Percentiles rank a stretch among this genome's conserved stretches.
Evolutionary conservation across 2,329 filamentous ascomycete species (phyloP).

Genomic region (Colletotrichum sp.): DNA sequence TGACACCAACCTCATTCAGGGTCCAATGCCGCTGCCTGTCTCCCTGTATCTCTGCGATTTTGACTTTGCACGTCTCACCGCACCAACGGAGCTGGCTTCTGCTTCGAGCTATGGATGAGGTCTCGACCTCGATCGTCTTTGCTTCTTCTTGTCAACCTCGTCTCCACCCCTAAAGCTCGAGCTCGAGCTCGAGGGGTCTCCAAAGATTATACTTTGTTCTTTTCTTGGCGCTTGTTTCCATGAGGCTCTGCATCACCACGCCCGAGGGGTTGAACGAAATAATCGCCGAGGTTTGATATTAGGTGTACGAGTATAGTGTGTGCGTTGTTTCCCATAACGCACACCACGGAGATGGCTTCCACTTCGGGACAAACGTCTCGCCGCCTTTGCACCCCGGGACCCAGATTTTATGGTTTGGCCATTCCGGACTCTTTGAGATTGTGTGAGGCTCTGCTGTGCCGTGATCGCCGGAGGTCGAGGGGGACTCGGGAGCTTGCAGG

Average conservation of each 20-base stretch:
- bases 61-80: not conserved
- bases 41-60: not conserved
- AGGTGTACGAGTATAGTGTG: not conserved
- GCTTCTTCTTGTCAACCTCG: not conserved
- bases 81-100: constrained; percentile 8
- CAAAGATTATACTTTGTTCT: not conserved
- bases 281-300: not conserved
- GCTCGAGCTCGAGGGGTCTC: not conserved
- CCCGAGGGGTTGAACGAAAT: not conserved
- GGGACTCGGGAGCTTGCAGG: not conserved
- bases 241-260: constrained; percentile 14
- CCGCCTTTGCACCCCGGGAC: not conserved
- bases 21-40: constrained; percentile 12
- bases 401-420: not conserved
- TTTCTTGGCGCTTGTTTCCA: constrained; percentile 5
- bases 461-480: not conserved
- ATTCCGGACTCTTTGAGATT: not conserved
- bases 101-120: not conserved
- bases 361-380: not conserved
- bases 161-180: not conserved
- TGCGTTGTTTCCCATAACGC: not conserved
- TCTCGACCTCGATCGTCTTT: not conserved
- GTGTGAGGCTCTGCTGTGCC: constrained; percentile 3
- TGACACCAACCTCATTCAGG: constrained; percentile 1
- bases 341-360: constrained; percentile 17